phyloP scores from a whole-genome alignment of 2,329 filamentous ascomycete species.

The Ophiostoma fasciatum region DNA sequence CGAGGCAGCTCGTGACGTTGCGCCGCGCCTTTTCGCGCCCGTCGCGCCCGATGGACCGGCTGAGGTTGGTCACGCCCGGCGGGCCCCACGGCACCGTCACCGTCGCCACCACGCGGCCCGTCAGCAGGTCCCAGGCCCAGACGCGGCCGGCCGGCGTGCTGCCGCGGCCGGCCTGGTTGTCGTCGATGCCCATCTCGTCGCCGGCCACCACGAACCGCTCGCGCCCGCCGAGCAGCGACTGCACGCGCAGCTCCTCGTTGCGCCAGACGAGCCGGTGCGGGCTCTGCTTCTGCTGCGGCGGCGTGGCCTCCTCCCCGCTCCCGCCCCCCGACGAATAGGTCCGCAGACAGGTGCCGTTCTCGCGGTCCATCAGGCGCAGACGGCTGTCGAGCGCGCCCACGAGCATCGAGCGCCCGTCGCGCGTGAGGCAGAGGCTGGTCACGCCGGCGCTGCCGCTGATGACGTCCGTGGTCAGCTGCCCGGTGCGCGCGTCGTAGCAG shows the following conservation, averaged over 20 bases:
- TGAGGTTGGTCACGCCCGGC: constrained; percentile 25
- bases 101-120: constrained; percentile 50
- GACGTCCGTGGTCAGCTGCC: constrained; percentile 54
- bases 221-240: constrained; percentile 57
- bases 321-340: constrained; percentile 42
- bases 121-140: constrained; percentile 74
- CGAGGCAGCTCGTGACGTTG: constrained; percentile 47
- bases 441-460: constrained; percentile 44
- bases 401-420: constrained; percentile 59
- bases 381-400: constrained; percentile 63
- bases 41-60: constrained; percentile 40
- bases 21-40: constrained; percentile 43
- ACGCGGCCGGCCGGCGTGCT: constrained; percentile 40
- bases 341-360: constrained; percentile 57
- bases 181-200: constrained; percentile 46
- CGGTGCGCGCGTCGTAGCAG: constrained; percentile 70
- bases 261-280: too few relatives aligned
- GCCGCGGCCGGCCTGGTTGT: constrained; percentile 9
- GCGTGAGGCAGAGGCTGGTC: constrained; percentile 59
- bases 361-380: constrained; percentile 67
- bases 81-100: constrained; percentile 43
- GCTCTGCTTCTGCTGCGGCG: too few relatives aligned
- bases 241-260: constrained; percentile 60
- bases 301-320: not conserved
- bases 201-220: constrained; percentile 71